phyloP scores from a whole-genome alignment of 768 basidiomycete species.

The Vishniacozyma victoriae region DNA sequence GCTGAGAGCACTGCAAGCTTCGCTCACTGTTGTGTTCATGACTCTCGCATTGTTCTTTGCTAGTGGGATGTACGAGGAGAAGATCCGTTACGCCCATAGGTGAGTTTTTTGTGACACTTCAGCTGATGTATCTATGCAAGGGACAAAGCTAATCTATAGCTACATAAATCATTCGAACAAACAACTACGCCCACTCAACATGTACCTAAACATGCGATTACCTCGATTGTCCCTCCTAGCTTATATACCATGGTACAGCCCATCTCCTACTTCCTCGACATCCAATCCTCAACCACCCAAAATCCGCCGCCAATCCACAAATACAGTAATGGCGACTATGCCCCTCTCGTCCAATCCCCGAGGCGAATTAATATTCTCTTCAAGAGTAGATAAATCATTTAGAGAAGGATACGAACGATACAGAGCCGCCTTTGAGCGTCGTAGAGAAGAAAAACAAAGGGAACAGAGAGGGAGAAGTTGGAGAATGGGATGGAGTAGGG shows the following conservation, averaged over 20 bases:
- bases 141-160: slow-evolving; percentile 56
- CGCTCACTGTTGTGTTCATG: slow-evolving; percentile 80
- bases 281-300: slow-evolving; percentile 45
- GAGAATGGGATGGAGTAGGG: slow-evolving; percentile 1
- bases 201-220: slow-evolving; percentile 89
- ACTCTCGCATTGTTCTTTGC: slow-evolving; percentile 92
- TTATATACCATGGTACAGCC: slow-evolving; percentile 15
- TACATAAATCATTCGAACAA: slow-evolving; percentile 95
- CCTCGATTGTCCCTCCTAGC: slow-evolving; percentile 46
- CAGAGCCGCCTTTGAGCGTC: slow-evolving; percentile 75
- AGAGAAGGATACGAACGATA: slow-evolving; percentile 90
- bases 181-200: slow-evolving; percentile 85
- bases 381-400: slow-evolving; percentile 72
- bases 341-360: slow-evolving; percentile 84
- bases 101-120: slow-evolving; percentile 51
- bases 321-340: slow-evolving; percentile 63
- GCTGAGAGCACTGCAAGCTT: slow-evolving; percentile 54
- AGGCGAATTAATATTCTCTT: slow-evolving; percentile 94
- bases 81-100: slow-evolving; percentile 94
- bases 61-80: slow-evolving; percentile 91
- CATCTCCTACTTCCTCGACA: slow-evolving; percentile 6
- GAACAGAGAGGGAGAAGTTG: slow-evolving; percentile 12
- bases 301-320: slow-evolving; percentile 17
- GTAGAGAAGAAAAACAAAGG: slow-evolving; percentile 55
- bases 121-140: too few species aligned